A percentile compares a stretch with the other conserved stretches of the same genome.
Evolutionary conservation across 1,284 basidiomycete species (phyloP).

Genomic region (Apiotrichum akiyoshidainum): DNA sequence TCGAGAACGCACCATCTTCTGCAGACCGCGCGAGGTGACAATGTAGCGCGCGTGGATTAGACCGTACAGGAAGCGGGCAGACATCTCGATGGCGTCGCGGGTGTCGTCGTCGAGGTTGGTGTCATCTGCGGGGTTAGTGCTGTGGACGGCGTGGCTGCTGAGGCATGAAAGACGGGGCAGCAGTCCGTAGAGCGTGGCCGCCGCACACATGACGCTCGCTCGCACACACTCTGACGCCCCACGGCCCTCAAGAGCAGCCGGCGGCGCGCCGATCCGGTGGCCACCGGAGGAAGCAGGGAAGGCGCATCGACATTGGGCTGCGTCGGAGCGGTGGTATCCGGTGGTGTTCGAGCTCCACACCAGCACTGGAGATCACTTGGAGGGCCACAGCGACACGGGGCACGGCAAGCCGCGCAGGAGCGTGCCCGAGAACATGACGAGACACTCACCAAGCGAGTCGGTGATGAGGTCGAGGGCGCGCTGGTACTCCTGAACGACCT

Average conservation of each 20-base stretch:
- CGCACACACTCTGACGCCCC: too few relatives aligned
- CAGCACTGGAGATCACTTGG: too few relatives aligned
- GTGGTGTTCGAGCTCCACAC: too few relatives aligned
- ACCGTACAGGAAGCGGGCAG: slow-evolving; percentile 86
- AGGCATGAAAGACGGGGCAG: too few relatives aligned
- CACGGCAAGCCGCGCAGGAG: too few relatives aligned
- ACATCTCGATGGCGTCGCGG: slow-evolving; percentile 67
- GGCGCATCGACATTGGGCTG: too few relatives aligned
- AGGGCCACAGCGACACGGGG: too few relatives aligned
- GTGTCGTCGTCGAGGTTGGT: slow-evolving; percentile 54
- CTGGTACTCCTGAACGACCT: slow-evolving; percentile 84
- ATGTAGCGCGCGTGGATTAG: slow-evolving; percentile 97
- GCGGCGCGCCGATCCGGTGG: too few relatives aligned
- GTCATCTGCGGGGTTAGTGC: slow-evolving; percentile 42
- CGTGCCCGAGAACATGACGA: not conserved
- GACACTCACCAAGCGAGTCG: slow-evolving; percentile 67
- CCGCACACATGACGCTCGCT: too few relatives aligned
- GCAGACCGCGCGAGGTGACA: slow-evolving; percentile 83
- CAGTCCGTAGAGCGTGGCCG: not conserved
- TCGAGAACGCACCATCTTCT: slow-evolving; percentile 80
- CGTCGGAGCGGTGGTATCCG: too few relatives aligned
- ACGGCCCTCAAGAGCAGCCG: too few relatives aligned
- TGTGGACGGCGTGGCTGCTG: not conserved
- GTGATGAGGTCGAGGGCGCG: slow-evolving; percentile 95
- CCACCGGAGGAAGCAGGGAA: too few relatives aligned